These are phyloP conservation scores for Paxillus involutus DNA, from an alignment of 768 basidiomycete genomes.

Conservation along the genomic window DNA sequence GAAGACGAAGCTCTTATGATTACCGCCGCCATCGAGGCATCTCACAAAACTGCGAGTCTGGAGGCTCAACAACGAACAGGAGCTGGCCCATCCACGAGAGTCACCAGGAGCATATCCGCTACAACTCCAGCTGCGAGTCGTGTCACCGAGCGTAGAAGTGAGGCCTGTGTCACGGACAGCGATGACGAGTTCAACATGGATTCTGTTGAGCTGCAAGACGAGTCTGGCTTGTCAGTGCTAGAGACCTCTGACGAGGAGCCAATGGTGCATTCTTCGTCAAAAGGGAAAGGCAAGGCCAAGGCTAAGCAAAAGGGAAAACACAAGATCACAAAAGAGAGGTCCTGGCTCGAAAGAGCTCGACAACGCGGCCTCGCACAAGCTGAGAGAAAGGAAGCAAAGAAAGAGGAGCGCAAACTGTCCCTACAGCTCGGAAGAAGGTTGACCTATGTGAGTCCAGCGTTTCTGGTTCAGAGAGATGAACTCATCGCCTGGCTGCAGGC, in stretches of 20 bases:
- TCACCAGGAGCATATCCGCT: constrained; percentile 26
- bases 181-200: constrained; percentile 11
- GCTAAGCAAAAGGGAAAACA: constrained; percentile 14
- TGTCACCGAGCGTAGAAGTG: constrained; percentile 37
- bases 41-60: constrained; percentile 40
- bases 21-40: constrained; percentile 53
- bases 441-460: constrained; percentile 53
- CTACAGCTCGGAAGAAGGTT: constrained; percentile 69
- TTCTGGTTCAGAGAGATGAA: constrained; percentile 5
- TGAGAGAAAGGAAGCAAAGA: constrained; percentile 33
- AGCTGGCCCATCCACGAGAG: constrained; percentile 28
- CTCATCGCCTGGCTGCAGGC: constrained; percentile 46
- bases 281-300: constrained; percentile 34
- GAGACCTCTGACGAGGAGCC: constrained; percentile 17
- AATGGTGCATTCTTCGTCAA: constrained; percentile 11
- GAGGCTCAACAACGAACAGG: constrained; percentile 29
- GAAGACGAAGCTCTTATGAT: constrained; percentile 47
- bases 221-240: constrained; percentile 8
- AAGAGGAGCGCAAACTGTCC: constrained; percentile 50
- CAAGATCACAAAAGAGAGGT: background rate
- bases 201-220: constrained; percentile 1
- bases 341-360: constrained; percentile 9
- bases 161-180: background rate
- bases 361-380: constrained; percentile 16
- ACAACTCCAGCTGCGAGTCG: constrained; percentile 41